These are phyloP conservation scores for Amyloporia xantha DNA, from an alignment of 768 basidiomycete genomes.

Conservation along the genomic window DNA sequence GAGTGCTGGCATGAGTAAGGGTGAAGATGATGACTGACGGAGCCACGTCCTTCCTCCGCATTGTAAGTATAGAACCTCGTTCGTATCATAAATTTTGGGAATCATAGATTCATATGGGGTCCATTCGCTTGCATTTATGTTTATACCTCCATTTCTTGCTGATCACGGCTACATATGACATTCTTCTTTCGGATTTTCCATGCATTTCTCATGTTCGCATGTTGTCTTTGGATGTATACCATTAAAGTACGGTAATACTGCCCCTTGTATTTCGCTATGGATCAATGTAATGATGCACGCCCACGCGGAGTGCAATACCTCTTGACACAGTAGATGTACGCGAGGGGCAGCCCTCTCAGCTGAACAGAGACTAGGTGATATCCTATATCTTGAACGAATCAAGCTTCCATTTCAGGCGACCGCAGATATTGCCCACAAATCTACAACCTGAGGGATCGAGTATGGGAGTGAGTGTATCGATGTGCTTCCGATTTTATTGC, in stretches of 20 bases:
- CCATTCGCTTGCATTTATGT: slow-evolving; percentile 7
- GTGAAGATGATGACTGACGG: slow-evolving; percentile 34
- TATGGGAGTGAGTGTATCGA: no score
- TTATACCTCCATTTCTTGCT: slow-evolving; percentile 1
- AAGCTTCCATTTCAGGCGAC: not conserved
- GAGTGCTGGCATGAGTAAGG: slow-evolving; percentile 77
- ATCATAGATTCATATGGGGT: not conserved
- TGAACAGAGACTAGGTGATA: no score
- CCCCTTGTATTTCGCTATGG: no score
- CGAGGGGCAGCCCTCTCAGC: no score
- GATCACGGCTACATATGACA: slow-evolving; percentile 1
- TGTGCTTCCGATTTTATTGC: no score
- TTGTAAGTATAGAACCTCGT: not conserved
- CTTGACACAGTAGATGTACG: no score
- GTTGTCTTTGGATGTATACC: no score
- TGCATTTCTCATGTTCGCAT: not conserved
- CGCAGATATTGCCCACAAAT: not conserved
- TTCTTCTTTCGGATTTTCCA: slow-evolving; percentile 1
- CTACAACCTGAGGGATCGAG: not conserved
- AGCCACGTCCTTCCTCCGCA: not conserved
- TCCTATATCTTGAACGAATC: not conserved
- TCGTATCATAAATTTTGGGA: not conserved
- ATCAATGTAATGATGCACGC: no score
- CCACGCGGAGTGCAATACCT: no score
- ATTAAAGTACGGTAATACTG: no score